Evolutionary conservation across 2,329 filamentous ascomycete genomes (phyloP).

Genomic region (Ophiognomonia clavigignenti-juglandacearum): DNA sequence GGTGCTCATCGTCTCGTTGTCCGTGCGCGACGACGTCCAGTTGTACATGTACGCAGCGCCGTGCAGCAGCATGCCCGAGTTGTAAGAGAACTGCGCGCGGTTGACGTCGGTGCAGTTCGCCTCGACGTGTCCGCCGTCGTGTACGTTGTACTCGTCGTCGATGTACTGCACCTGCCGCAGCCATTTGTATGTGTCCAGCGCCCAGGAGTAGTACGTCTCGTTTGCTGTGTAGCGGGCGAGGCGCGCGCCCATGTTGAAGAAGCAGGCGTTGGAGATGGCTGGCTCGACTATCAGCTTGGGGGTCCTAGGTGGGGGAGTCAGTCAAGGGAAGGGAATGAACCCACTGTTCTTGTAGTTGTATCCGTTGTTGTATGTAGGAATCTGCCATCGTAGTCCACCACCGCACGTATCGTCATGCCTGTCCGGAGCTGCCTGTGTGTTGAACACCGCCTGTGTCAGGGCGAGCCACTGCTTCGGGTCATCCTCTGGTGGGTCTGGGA

Average conservation of each 20-base stretch:
- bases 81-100: slow-evolving; percentile 51
- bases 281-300: not conserved
- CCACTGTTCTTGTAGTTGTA: slow-evolving; percentile 12
- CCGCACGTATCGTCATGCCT: slow-evolving; percentile 11
- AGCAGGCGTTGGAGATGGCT: slow-evolving; percentile 40
- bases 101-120: slow-evolving; percentile 49
- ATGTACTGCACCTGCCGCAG: slow-evolving; percentile 44
- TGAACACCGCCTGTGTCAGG: slow-evolving; percentile 12
- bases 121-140: slow-evolving; percentile 48
- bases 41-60: slow-evolving; percentile 59
- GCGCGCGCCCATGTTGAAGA: slow-evolving; percentile 50
- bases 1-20: slow-evolving; percentile 3
- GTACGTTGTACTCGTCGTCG: slow-evolving; percentile 51
- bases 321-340: not conserved
- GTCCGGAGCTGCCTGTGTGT: slow-evolving; percentile 6
- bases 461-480: slow-evolving; percentile 10
- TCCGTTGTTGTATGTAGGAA: slow-evolving; percentile 3
- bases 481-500: slow-evolving; percentile 4
- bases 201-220: slow-evolving; percentile 50
- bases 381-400: slow-evolving; percentile 13
- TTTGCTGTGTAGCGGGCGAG: slow-evolving; percentile 59
- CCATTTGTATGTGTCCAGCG: slow-evolving; percentile 55
- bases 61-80: slow-evolving; percentile 45
- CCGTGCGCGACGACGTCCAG: slow-evolving; percentile 33
- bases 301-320: not conserved